Evolutionary conservation across 2,329 filamentous ascomycete species (phyloP).

Genomic region (Teratosphaeria gauchensis): DNA sequence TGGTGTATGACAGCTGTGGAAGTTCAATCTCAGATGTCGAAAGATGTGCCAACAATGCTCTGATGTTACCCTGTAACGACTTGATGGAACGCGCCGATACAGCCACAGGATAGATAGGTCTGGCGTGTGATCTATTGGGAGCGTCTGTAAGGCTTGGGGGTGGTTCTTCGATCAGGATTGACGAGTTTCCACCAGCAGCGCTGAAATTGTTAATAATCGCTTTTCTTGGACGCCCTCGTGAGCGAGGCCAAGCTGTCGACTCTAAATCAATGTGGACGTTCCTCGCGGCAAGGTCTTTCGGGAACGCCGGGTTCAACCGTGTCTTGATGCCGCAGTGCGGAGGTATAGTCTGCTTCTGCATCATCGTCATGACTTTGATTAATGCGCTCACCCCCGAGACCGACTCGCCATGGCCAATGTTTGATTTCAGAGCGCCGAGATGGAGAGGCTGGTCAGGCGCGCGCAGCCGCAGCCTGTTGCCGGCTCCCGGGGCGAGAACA

Average conservation of each 20-base stretch:
- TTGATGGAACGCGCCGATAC: constrained; percentile 29
- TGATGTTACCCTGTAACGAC: constrained; percentile 46
- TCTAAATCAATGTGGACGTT: no score
- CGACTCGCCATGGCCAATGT: constrained; percentile 22
- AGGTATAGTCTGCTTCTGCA: constrained; percentile 53
- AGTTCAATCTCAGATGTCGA: constrained; percentile 28
- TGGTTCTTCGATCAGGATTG: constrained; percentile 52
- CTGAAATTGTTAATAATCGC: no score
- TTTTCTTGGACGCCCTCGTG: no score
- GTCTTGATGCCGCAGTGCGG: no score
- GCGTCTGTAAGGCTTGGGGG: no score
- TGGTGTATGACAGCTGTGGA: constrained; percentile 54
- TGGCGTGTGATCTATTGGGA: no score
- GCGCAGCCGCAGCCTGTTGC: no score
- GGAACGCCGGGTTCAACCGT: no score
- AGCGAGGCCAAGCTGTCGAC: no score
- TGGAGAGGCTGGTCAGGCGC: constrained; percentile 9
- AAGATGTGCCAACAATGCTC: constrained; percentile 41
- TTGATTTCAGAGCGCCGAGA: constrained; percentile 20
- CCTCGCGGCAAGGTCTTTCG: no score
- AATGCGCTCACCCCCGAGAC: constrained; percentile 42
- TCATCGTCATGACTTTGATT: constrained; percentile 56
- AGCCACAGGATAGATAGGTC: no score
- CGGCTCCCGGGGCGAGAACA: constrained; percentile 10
- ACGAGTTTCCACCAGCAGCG: constrained; percentile 63